phyloP scores from a whole-genome alignment of 2,329 filamentous ascomycete species.

The Pseudogymnoascus sp. region DNA sequence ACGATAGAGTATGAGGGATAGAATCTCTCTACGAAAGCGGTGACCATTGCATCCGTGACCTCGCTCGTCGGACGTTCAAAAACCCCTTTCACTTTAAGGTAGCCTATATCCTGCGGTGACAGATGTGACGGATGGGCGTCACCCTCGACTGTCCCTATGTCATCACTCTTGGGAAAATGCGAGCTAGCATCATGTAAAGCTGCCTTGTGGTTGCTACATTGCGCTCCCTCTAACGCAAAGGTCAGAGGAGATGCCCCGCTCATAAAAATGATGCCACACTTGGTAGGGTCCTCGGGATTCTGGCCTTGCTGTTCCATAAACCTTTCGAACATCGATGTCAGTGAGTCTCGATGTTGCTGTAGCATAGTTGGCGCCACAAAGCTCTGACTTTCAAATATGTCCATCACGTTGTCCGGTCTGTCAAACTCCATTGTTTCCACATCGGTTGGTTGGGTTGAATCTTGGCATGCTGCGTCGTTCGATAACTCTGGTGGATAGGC shows the following conservation, averaged over 20 bases:
- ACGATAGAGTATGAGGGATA: slow-evolving; percentile 13
- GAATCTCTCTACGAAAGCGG: slow-evolving; percentile 11
- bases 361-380: not conserved
- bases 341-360: slow-evolving; percentile 11
- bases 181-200: slow-evolving; percentile 4
- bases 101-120: slow-evolving; percentile 9
- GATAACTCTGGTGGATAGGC: not conserved
- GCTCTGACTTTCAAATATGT: too few species aligned
- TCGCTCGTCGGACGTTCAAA: slow-evolving; percentile 11
- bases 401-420: too few species aligned
- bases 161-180: slow-evolving; percentile 3
- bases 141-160: not conserved
- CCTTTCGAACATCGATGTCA: slow-evolving; percentile 12
- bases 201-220: not conserved
- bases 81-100: slow-evolving; percentile 12
- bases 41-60: slow-evolving; percentile 3
- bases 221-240: slow-evolving; percentile 11
- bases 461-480: slow-evolving; percentile 2
- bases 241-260: slow-evolving; percentile 10
- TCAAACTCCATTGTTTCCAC: too few species aligned
- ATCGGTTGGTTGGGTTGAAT: not conserved
- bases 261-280: slow-evolving; percentile 11
- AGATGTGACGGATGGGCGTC: slow-evolving; percentile 11
- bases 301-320: slow-evolving; percentile 12
- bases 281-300: slow-evolving; percentile 8